A percentile compares a stretch with the other conserved stretches of the same genome.
Evolutionary conservation across 2,329 filamentous ascomycete species (phyloP).

Genomic region (Penicillium sp.): DNA sequence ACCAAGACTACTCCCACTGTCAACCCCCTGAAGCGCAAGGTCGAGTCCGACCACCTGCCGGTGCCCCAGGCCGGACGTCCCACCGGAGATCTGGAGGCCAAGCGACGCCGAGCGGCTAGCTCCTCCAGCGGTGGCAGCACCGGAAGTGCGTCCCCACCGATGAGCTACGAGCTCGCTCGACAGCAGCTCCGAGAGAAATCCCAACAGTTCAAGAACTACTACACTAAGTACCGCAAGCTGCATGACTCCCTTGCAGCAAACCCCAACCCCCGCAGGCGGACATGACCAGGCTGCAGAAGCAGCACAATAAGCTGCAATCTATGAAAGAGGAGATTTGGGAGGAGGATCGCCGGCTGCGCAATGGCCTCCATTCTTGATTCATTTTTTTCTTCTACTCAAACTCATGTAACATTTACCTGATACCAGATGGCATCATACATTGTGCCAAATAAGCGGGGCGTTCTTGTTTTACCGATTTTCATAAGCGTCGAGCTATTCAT

Average conservation of each 20-base stretch:
- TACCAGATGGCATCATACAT: neutral
- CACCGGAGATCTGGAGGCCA: slow-evolving; percentile 42
- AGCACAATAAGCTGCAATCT: slow-evolving; percentile 52
- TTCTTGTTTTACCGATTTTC: slow-evolving; percentile 6
- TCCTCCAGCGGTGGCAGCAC: slow-evolving; percentile 42
- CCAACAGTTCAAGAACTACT: slow-evolving; percentile 54
- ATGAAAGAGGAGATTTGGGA: slow-evolving; percentile 58
- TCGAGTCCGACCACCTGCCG: slow-evolving; percentile 32
- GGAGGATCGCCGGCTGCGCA: slow-evolving; percentile 39
- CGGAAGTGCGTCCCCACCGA: slow-evolving; percentile 40
- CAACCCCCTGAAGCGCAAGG: slow-evolving; percentile 43
- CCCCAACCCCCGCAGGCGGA: slow-evolving; percentile 48
- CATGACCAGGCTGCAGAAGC: slow-evolving; percentile 51
- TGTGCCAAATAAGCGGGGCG: slow-evolving; percentile 4
- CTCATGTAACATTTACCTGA: slow-evolving; percentile 1
- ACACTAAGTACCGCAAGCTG: slow-evolving; percentile 55
- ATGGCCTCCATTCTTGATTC: slow-evolving; percentile 19
- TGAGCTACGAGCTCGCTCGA: slow-evolving; percentile 36
- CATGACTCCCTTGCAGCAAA: slow-evolving; percentile 47
- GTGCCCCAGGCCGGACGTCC: slow-evolving; percentile 26
- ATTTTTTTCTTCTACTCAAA: neutral
- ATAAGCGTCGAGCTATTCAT: slow-evolving; percentile 5
- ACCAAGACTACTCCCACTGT: slow-evolving; percentile 20
- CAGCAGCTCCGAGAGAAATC: slow-evolving; percentile 43
- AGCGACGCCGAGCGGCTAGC: slow-evolving; percentile 38